Base-by-base conservation (phyloP, 345 rosid genomes). In the Euphorbia pulcherrima region DNA sequence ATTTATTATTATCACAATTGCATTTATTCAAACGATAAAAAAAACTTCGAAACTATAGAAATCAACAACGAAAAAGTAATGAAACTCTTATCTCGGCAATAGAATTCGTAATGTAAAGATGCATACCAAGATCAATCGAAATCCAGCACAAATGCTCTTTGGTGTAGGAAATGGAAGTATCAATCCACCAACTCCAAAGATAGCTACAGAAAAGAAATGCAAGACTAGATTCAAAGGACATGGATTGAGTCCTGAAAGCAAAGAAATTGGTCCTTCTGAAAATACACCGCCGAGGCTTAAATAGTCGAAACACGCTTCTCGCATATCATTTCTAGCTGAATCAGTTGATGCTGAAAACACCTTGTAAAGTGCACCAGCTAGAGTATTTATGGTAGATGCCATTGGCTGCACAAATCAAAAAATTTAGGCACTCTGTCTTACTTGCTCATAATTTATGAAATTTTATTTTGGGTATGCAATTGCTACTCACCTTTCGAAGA, bases 231-330 rank as follows among this genome's bases (percentile, higher is more conserved):
- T 56, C 16, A 27, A 56, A 9, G 60, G 60, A 7, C 35, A 17
- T 24, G 60, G 60, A 27, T 56, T n/a, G n/a, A n/a, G n/a, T n/a
- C n/a, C n/a, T n/a, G n/a, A n/a, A 52, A 83, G 82, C 50, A 83
- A 62, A 67, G 86, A 67, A 41, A 78, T 65, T 2, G 84, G 84
- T 53, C 86, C 82, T 20, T 62, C 69, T 16, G 84, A 68, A 66
- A 65, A 80, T 12, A 66, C 24, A 1, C 86, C 82, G 41, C 86
- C 86, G 14, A 83, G 82, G 35, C 84, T 75, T 23, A 83, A 71
- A 74, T 83, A 83, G 26, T 78, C 82, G 48, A 80, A 80, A 68
- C 84, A 83, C 26, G 84, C 84, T 40, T 83, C 69, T 0, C 82
- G 80, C 86, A 65, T 81, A 64, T 60, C n/a, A n/a, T n/a, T n/a